phyloP scores from a whole-genome alignment of 2,329 filamentous ascomycete genomes.

The Fusarium verrucosum region DNA sequence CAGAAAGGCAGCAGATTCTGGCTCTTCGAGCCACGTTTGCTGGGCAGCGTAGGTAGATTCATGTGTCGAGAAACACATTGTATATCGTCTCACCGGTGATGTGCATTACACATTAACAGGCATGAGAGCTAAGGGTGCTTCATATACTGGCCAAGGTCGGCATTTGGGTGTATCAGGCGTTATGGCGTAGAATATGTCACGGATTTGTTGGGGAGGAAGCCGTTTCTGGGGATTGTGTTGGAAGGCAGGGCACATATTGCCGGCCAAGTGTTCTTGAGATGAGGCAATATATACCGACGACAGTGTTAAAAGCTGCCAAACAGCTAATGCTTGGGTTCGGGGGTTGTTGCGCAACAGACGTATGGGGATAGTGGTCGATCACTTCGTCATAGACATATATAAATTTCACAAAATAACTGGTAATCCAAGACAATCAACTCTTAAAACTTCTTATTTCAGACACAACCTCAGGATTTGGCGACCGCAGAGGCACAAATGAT shows the following conservation, averaged over 20 bases:
- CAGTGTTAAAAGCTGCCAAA: no score
- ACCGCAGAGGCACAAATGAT: no score
- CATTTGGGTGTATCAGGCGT: conserved; percentile 28
- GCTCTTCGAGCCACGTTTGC: conserved; percentile 73
- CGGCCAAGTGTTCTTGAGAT: neutral
- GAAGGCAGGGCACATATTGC: neutral
- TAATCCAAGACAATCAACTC: neutral
- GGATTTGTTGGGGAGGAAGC: conserved; percentile 1
- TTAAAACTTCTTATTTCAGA: neutral
- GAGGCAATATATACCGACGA: neutral
- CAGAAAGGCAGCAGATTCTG: conserved; percentile 82
- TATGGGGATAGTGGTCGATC: neutral
- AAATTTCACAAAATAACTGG: neutral
- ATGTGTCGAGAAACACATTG: neutral
- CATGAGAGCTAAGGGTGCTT: neutral
- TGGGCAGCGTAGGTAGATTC: conserved; percentile 48
- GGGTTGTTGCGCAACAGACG: neutral
- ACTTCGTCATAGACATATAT: neutral
- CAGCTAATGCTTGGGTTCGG: no score
- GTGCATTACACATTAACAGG: neutral
- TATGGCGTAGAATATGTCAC: conserved; percentile 31
- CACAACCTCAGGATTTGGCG: no score
- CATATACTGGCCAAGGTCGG: conserved; percentile 11
- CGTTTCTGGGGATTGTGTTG: neutral
- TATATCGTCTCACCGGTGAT: neutral